A percentile compares a stretch with the other conserved stretches of the same genome.
Conservation (phyloP, 495 filamentous ascomycete species). For the Xylaria cubensis region DNA sequence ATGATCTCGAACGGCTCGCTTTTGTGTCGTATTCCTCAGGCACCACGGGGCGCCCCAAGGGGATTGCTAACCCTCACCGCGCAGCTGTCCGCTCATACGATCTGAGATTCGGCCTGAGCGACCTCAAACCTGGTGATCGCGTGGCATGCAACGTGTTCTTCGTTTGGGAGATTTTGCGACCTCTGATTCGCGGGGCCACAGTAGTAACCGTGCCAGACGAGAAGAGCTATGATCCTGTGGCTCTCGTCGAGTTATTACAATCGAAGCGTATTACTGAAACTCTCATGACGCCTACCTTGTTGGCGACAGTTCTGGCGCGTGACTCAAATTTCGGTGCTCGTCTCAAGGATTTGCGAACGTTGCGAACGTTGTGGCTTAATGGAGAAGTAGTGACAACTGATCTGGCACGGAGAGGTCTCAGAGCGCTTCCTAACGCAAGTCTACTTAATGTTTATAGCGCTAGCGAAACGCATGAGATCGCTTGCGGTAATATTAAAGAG, state of each 20-base stretch:
- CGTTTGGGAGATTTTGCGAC: constrained; percentile 75
- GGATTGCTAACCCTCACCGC: constrained; percentile 71
- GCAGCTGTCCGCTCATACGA: constrained; percentile 71
- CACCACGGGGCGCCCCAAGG: constrained; percentile 72
- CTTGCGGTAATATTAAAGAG: constrained; percentile 70
- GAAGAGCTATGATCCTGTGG: constrained; percentile 70
- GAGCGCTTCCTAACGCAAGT: constrained; percentile 66
- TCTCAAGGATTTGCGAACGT: constrained; percentile 64
- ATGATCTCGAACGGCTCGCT: constrained; percentile 68
- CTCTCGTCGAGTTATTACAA: constrained; percentile 68
- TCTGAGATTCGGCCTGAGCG: constrained; percentile 65
- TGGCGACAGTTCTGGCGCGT: constrained; percentile 67
- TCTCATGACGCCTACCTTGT: constrained; percentile 74
- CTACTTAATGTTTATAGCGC: constrained; percentile 75
- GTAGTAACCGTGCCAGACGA: constrained; percentile 71
- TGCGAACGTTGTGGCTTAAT: constrained; percentile 71
- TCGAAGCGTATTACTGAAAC: constrained; percentile 68
- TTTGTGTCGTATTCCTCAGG: constrained; percentile 73
- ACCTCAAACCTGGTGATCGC: constrained; percentile 67
- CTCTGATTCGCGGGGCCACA: constrained; percentile 70
- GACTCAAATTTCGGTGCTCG: constrained; percentile 62
- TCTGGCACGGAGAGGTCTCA: constrained; percentile 64
- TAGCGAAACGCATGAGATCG: constrained; percentile 76
- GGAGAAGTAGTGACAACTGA: constrained; percentile 75
- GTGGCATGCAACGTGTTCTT: constrained; percentile 80